phyloP scores from a whole-genome alignment of 2,329 filamentous ascomycete genomes.

The Macrophomina phaseolina region DNA sequence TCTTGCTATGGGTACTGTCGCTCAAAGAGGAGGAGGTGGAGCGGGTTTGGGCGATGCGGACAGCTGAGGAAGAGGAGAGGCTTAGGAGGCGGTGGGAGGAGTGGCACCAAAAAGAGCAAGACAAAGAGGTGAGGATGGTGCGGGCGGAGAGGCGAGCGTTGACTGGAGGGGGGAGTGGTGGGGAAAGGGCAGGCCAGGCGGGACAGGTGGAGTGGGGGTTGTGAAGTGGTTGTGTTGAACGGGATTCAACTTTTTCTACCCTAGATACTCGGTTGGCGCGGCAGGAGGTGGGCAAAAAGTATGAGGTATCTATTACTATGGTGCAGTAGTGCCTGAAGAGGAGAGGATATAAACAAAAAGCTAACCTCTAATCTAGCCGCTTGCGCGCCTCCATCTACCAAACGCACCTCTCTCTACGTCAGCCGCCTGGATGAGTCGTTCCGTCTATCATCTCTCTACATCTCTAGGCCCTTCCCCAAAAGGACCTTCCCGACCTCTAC shows the following conservation, averaged over 20 bases:
- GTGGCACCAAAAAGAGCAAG: background rate
- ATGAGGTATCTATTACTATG: background rate
- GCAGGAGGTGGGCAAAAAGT: background rate
- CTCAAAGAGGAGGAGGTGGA: background rate
- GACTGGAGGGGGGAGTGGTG: background rate
- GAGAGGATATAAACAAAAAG: background rate
- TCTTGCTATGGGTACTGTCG: background rate
- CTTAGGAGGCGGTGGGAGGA: too few species aligned
- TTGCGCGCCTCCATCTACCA: background rate
- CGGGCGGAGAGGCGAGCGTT: background rate
- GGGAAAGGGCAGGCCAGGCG: background rate
- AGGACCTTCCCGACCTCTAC: constrained; percentile 24
- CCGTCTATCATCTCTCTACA: background rate
- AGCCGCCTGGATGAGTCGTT: background rate
- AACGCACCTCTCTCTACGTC: background rate
- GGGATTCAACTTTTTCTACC: background rate
- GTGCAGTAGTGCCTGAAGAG: too few species aligned
- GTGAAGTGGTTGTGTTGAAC: background rate
- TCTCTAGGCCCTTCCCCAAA: constrained; percentile 25
- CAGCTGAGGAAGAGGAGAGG: background rate
- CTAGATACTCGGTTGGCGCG: too few species aligned
- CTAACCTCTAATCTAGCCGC: background rate
- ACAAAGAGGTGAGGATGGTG: background rate
- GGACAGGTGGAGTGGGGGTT: background rate
- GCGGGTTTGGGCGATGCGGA: background rate